A percentile compares a stretch with the other conserved stretches of the same genome.
Evolutionary conservation across 169 alveolate species (phyloP).

Genomic region (Eimeria necatrix): DNA sequence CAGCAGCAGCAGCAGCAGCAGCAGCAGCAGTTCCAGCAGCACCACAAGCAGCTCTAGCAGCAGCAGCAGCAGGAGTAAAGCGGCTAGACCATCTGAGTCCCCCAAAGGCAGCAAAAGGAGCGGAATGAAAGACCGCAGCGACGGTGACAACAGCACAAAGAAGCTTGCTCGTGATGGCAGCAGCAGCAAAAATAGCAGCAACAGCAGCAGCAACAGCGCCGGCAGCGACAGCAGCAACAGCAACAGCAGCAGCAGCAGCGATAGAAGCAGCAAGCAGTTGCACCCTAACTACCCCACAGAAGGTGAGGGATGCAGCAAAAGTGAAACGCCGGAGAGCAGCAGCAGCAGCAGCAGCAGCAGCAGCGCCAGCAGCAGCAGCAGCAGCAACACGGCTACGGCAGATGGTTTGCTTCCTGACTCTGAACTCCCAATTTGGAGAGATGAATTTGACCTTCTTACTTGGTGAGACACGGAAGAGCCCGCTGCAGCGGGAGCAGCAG

Average conservation of each 20-base stretch:
- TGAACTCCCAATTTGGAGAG: constrained; percentile 12
- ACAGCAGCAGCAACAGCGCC: too few relatives aligned
- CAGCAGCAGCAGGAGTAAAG: not conserved
- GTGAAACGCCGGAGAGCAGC: not conserved
- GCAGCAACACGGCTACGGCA: not conserved
- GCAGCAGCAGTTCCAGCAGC: constrained; percentile 26
- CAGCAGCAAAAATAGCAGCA: too few relatives aligned
- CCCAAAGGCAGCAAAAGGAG: too few relatives aligned
- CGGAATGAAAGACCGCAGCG: too few relatives aligned
- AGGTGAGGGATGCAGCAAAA: too few relatives aligned
- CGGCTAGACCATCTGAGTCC: not conserved
- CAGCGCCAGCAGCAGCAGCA: constrained; percentile 5
- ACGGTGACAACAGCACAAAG: too few relatives aligned
- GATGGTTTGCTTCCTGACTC: not conserved
- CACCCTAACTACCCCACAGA: too few relatives aligned
- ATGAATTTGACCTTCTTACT: constrained; percentile 63
- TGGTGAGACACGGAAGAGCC: constrained; percentile 37
- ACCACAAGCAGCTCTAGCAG: not conserved
- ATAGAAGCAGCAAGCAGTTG: too few relatives aligned
- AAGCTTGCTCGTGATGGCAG: too few relatives aligned
- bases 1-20: constrained; percentile 44
- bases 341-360: constrained; percentile 11
- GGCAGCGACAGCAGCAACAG: too few relatives aligned
- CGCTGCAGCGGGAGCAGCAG: not conserved
- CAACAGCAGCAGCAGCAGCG: too few relatives aligned